phyloP scores from a whole-genome alignment of 169 alveolate species.

The Theileria annulata region DNA sequence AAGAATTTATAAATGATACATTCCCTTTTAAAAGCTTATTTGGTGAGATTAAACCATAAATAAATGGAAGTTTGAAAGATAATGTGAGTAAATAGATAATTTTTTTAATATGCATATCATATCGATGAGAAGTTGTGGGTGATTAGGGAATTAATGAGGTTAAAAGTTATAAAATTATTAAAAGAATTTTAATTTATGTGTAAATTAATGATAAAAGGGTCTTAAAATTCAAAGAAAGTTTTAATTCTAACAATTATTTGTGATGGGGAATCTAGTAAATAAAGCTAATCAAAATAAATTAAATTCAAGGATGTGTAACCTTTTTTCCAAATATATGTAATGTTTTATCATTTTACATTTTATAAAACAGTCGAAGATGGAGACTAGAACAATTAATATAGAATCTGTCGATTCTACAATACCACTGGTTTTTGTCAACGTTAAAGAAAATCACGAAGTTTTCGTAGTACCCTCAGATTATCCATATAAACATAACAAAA shows the following conservation, averaged over 20 bases:
- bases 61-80: constrained; percentile 12
- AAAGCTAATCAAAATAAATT: neutral
- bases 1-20: constrained; percentile 4
- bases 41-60: neutral
- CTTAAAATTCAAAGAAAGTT: neutral
- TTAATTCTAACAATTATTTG: neutral
- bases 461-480: constrained; percentile 53
- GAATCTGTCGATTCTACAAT: constrained; percentile 11
- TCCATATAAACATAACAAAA: constrained; percentile 44
- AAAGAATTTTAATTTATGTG: neutral
- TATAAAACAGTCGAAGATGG: neutral
- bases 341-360: neutral
- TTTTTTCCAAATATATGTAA: neutral
- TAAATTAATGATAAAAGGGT: neutral
- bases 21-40: neutral
- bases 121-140: neutral
- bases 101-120: constrained; percentile 7
- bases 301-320: constrained; percentile 8
- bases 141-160: neutral
- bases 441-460: constrained; percentile 31
- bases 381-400: neutral
- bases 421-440: constrained; percentile 50
- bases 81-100: neutral
- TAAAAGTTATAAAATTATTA: too few relatives aligned
- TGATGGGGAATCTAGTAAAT: neutral